These are phyloP conservation scores for Eutypella sp. DNA, from an alignment of 2,329 filamentous ascomycete species.

Conservation along the genomic window DNA sequence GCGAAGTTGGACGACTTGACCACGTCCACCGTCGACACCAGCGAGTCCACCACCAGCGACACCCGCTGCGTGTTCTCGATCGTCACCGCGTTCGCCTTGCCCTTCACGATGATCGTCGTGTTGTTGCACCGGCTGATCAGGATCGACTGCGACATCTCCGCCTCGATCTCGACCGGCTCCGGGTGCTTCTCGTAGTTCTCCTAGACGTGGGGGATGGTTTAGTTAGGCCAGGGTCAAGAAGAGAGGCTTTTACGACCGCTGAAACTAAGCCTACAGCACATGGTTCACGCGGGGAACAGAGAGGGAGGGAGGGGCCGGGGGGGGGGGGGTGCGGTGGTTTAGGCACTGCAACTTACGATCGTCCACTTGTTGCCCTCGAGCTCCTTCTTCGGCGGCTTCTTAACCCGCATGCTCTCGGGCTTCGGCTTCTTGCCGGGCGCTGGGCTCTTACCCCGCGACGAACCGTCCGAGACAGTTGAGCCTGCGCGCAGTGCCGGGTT, in stretches of 20 bases:
- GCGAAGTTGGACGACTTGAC: conserved; percentile 95
- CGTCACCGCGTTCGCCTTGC: conserved; percentile 95
- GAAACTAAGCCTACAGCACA: too few relatives aligned
- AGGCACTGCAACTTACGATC: conserved; percentile 64
- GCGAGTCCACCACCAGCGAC: conserved; percentile 80
- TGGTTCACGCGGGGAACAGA: too few relatives aligned
- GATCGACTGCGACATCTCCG: conserved; percentile 78
- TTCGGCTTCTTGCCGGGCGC: conserved; percentile 84
- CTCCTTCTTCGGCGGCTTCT: conserved; percentile 75
- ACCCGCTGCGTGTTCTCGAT: conserved; percentile 84
- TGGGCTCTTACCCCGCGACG: conserved; percentile 71
- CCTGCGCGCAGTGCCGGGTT: conserved; percentile 79
- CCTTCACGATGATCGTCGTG: conserved; percentile 80
- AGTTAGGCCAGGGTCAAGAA: too few relatives aligned
- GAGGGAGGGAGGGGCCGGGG: too few relatives aligned
- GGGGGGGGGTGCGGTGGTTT: too few relatives aligned
- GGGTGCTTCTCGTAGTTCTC: conserved; percentile 84
- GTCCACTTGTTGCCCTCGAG: conserved; percentile 91
- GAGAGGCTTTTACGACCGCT: too few relatives aligned
- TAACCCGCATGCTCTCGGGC: conserved; percentile 77
- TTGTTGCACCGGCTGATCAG: conserved; percentile 91
- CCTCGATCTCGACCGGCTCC: conserved; percentile 74
- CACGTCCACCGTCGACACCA: conserved; percentile 87
- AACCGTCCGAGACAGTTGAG: conserved; percentile 61
- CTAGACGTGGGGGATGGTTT: conserved; percentile 31